phyloP scores from a whole-genome alignment of 257 asterid genomes.

The Plectranthus barbatus region DNA sequence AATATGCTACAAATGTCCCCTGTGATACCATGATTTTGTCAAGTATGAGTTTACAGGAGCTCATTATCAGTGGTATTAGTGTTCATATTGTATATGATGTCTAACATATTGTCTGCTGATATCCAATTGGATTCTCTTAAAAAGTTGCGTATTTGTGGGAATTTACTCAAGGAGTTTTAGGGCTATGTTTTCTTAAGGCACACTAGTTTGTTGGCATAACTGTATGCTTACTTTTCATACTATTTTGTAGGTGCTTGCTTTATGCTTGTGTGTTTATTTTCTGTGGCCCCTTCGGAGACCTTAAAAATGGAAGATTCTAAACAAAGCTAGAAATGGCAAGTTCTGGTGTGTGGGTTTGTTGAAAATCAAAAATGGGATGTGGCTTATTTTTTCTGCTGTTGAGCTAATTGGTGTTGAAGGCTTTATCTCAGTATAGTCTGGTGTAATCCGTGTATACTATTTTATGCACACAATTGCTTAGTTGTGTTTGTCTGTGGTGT shows the following conservation, averaged over 20 bases:
- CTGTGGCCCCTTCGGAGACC: not conserved
- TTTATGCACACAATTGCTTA: not conserved
- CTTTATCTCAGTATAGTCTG: not conserved
- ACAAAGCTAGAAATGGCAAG: not conserved
- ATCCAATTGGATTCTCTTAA: not conserved
- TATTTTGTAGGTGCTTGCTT: not conserved
- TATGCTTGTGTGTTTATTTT: not conserved
- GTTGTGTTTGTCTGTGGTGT: constrained; percentile 9
- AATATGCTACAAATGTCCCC: constrained; percentile 1
- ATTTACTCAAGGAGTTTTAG: not conserved
- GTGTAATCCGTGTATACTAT: not conserved
- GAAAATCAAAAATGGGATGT: not conserved
- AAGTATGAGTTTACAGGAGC: not conserved
- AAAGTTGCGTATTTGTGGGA: not conserved
- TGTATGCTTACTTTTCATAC: not conserved
- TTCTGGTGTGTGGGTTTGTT: not conserved
- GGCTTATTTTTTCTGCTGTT: not conserved
- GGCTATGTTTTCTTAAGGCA: not conserved
- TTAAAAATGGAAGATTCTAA: not conserved
- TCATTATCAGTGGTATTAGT: too few species aligned
- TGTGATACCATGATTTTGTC: too few species aligned
- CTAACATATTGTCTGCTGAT: too few species aligned
- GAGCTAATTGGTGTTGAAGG: not conserved
- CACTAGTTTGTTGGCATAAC: not conserved
- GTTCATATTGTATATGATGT: too few species aligned